Percentiles rank a stretch among this genome's conserved stretches.
Evolutionary conservation across 768 basidiomycete species (phyloP).

Genomic region (Boletus edulis): DNA sequence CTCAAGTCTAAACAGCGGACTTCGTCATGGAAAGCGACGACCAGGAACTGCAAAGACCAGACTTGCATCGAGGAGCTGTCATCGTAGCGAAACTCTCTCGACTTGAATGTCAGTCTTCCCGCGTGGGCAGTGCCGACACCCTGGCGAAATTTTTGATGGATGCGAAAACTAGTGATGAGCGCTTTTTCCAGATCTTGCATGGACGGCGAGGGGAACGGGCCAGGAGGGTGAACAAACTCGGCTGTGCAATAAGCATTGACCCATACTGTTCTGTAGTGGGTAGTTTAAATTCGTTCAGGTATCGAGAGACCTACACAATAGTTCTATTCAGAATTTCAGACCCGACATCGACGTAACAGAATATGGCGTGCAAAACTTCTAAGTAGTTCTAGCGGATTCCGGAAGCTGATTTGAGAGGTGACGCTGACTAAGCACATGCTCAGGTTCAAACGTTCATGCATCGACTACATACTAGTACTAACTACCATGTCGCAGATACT

Average conservation of each 20-base stretch:
- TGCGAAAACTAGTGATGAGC: slow-evolving; percentile 10
- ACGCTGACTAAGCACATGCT: too few species aligned
- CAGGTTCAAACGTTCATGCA: too few species aligned
- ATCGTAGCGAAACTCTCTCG: slow-evolving; percentile 6
- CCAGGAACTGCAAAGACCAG: slow-evolving; percentile 15
- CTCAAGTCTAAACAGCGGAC: slow-evolving; percentile 15
- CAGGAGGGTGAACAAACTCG: background rate
- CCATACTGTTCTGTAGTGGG: background rate
- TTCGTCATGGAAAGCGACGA: slow-evolving; percentile 11
- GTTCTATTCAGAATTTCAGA: too few species aligned
- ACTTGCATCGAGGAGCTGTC: background rate
- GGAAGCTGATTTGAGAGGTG: too few species aligned
- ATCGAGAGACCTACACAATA: background rate
- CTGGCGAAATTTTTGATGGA: too few species aligned
- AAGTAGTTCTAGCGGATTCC: too few species aligned
- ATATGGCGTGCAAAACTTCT: too few species aligned
- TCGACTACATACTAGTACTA: too few species aligned
- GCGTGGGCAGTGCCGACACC: too few species aligned
- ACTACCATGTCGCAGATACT: background rate
- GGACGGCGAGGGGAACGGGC: slow-evolving; percentile 15
- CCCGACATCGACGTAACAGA: too few species aligned
- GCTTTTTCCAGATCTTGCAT: slow-evolving; percentile 12
- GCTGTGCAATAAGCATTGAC: slow-evolving; percentile 11
- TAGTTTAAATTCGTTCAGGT: too few species aligned
- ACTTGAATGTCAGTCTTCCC: too few species aligned